Evolutionary conservation across 1,284 basidiomycete species (phyloP).

Genomic region (Tylopilus sp.): DNA sequence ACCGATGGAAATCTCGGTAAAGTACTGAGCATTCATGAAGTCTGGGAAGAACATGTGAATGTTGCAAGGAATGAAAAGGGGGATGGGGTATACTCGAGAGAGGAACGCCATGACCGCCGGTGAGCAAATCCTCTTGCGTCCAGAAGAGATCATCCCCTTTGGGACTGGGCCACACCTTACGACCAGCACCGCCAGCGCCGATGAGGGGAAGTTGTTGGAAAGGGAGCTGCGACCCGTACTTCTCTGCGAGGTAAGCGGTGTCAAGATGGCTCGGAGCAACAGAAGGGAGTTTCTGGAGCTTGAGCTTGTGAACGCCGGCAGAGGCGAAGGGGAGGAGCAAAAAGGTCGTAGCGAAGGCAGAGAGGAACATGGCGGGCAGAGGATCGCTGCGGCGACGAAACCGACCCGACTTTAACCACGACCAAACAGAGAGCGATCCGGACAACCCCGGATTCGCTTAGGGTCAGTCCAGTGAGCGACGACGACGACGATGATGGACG

Average conservation of each 20-base stretch:
- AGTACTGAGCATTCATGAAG: slow-evolving; percentile 99
- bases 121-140: slow-evolving; percentile 73
- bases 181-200: slow-evolving; percentile 70
- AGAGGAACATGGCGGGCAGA: slow-evolving; percentile 61
- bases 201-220: slow-evolving; percentile 65
- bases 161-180: slow-evolving; percentile 50
- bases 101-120: slow-evolving; percentile 86
- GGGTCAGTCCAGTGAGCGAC: slow-evolving; percentile 7
- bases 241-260: slow-evolving; percentile 80
- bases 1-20: slow-evolving; percentile 82
- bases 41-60: slow-evolving; percentile 43
- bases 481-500: slow-evolving; percentile 10
- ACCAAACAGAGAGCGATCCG: slow-evolving; percentile 10
- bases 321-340: slow-evolving; percentile 69
- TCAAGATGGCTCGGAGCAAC: slow-evolving; percentile 63
- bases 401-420: slow-evolving; percentile 16
- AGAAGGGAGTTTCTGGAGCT: slow-evolving; percentile 78
- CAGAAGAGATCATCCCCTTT: slow-evolving; percentile 71
- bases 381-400: slow-evolving; percentile 22
- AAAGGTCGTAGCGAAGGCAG: slow-evolving; percentile 47
- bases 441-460: slow-evolving; percentile 20
- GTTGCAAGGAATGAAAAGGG: background rate
- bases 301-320: slow-evolving; percentile 75
- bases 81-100: slow-evolving; percentile 69
- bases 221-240: slow-evolving; percentile 61